A percentile compares a stretch with the other conserved stretches of the same genome.
Evolutionary conservation across 257 asterid genomes (phyloP).

Genomic region (Coffea eugenioides): DNA sequence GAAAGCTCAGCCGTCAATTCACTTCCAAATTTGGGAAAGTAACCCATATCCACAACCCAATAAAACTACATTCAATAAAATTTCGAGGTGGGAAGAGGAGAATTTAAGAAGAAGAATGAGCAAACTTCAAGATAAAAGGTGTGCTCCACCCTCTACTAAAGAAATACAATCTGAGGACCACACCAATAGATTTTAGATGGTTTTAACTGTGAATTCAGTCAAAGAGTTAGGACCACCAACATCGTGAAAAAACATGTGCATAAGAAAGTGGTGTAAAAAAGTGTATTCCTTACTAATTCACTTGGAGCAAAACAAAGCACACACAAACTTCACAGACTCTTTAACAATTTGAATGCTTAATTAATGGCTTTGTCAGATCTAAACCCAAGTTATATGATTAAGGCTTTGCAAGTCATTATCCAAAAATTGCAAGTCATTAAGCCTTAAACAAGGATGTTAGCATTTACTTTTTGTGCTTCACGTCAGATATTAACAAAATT

Average conservation of each 20-base stretch:
- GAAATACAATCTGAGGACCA: constrained; percentile 7
- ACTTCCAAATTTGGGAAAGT: neutral
- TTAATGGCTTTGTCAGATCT: no score
- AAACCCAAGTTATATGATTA: no score
- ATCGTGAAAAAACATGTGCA: neutral
- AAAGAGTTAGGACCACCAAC: neutral
- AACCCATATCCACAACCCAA: neutral
- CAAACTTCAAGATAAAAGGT: neutral
- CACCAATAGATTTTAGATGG: neutral
- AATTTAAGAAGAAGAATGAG: neutral
- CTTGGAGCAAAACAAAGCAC: no score
- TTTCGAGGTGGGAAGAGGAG: neutral
- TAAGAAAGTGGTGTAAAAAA: neutral
- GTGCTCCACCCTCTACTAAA: neutral
- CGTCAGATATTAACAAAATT: neutral
- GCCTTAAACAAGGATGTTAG: neutral
- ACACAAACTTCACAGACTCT: no score
- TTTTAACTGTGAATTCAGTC: neutral
- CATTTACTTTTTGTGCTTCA: neutral
- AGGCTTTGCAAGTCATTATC: no score
- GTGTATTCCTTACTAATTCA: no score
- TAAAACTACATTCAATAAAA: neutral
- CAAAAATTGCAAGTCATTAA: no score
- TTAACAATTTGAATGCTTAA: no score
- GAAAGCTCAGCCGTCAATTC: neutral